Conservation (phyloP, 2,329 filamentous ascomycete species). For the Neopestalotiopsis rosae region DNA sequence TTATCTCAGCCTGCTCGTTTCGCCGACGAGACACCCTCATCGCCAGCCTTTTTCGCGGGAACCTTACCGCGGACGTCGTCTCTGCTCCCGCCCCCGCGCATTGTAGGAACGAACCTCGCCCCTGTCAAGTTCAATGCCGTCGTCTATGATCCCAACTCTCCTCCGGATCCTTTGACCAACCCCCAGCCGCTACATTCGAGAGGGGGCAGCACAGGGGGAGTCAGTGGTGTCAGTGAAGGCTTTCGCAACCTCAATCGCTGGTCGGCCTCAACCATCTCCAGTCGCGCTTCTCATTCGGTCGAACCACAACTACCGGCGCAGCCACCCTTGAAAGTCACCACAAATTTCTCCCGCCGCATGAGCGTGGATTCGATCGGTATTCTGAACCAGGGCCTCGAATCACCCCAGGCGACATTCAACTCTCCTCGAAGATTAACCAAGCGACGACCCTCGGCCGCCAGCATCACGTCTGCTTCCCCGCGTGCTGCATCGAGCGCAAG, state of each 20-base stretch:
- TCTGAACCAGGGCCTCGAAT: constrained; percentile 25
- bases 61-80: constrained; percentile 29
- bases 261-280: constrained; percentile 59
- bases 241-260: constrained; percentile 57
- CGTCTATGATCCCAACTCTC: constrained; percentile 20
- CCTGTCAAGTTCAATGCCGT: constrained; percentile 22
- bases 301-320: constrained; percentile 26
- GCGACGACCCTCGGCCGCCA: constrained; percentile 34
- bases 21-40: constrained; percentile 23
- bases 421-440: constrained; percentile 34
- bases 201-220: constrained; percentile 30
- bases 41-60: constrained; percentile 23
- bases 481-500: constrained; percentile 17
- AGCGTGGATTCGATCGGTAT: constrained; percentile 48
- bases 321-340: constrained; percentile 36
- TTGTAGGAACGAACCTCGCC: constrained; percentile 17
- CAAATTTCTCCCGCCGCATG: constrained; percentile 45
- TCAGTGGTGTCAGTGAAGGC: constrained; percentile 48
- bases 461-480: constrained; percentile 27
- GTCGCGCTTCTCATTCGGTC: constrained; percentile 43
- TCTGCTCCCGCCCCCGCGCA: constrained; percentile 31
- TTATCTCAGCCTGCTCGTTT: constrained; percentile 16
- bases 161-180: constrained; percentile 25
- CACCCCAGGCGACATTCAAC: constrained; percentile 17
- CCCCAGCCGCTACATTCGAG: constrained; percentile 28